These are phyloP conservation scores for Cutaneotrichosporon spelunceum DNA, from an alignment of 1,284 basidiomycete species.

Conservation along the genomic window DNA sequence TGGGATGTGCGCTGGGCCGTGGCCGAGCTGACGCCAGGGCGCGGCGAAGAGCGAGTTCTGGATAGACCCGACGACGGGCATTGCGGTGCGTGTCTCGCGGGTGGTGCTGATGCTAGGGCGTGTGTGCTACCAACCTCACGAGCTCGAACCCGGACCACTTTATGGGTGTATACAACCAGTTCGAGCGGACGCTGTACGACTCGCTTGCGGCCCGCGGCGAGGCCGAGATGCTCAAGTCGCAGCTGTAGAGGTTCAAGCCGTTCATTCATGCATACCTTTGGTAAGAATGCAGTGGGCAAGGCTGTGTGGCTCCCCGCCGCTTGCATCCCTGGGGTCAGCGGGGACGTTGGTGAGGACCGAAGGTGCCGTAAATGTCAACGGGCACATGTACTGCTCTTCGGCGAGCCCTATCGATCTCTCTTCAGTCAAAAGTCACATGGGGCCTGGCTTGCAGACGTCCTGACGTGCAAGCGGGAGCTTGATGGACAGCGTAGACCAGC, in stretches of 20 bases:
- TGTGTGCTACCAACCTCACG: slow-evolving; percentile 29
- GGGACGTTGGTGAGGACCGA: no score
- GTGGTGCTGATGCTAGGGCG: slow-evolving; percentile 5
- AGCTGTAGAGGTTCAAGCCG: neutral
- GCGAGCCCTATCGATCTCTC: no score
- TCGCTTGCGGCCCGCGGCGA: slow-evolving; percentile 19
- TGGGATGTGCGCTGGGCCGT: slow-evolving; percentile 22
- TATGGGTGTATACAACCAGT: slow-evolving; percentile 32
- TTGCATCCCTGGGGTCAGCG: no score
- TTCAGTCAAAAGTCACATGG: no score
- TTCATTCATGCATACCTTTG: no score
- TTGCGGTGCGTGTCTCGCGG: slow-evolving; percentile 22
- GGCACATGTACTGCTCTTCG: no score
- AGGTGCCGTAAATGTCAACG: no score
- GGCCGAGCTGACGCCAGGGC: slow-evolving; percentile 20
- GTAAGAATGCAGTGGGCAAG: no score
- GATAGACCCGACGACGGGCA: slow-evolving; percentile 27
- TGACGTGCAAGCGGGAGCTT: no score
- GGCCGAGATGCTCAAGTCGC: neutral
- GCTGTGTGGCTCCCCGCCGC: no score
- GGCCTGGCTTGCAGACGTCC: no score
- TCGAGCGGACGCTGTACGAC: slow-evolving; percentile 37
- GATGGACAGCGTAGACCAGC: no score
- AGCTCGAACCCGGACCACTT: slow-evolving; percentile 27
- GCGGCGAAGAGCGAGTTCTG: slow-evolving; percentile 30